Evolutionary conservation across 257 asterid genomes (phyloP).

Genomic region (Petunia secreta): DNA sequence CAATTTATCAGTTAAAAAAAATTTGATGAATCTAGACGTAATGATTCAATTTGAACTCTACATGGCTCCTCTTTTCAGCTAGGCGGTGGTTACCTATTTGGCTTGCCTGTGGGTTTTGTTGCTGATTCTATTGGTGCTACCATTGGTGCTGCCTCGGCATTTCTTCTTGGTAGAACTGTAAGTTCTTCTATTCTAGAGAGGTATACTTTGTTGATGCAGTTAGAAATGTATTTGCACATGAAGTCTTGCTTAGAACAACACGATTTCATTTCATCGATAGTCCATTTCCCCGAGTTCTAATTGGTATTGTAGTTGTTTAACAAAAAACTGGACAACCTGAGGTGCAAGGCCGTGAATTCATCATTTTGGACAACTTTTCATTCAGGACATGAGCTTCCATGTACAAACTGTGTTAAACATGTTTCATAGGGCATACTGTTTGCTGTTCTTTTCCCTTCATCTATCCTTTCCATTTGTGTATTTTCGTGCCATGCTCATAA

Average conservation of each 20-base stretch:
- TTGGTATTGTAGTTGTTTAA: not conserved
- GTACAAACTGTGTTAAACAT: not conserved
- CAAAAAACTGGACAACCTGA: not conserved
- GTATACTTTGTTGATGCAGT: conserved; percentile 22
- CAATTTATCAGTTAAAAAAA: not conserved
- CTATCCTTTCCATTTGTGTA: conserved; percentile 6
- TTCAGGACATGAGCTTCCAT: conserved; percentile 2
- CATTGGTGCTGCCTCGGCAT: conserved; percentile 92
- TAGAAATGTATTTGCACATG: conserved; percentile 12
- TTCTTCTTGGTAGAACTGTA: conserved; percentile 96
- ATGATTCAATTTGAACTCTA: conserved; percentile 13
- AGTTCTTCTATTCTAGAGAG: conserved; percentile 31
- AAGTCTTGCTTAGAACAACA: not conserved
- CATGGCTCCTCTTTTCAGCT: conserved; percentile 58
- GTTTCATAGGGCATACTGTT: not conserved
- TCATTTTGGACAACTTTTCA: not conserved
- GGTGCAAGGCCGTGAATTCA: not conserved
- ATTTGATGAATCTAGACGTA: not conserved
- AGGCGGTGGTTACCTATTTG: conserved; percentile 99
- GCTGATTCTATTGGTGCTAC: conserved; percentile 98
- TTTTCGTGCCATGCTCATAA: not conserved
- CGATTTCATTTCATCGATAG: not conserved
- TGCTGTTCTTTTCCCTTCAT: conserved; percentile 3
- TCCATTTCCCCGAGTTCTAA: not conserved
- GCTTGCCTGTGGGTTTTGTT: conserved; percentile 91